Base-by-base conservation (phyloP, 106 monocot genomes). In the Narthecium ossifragum region DNA sequence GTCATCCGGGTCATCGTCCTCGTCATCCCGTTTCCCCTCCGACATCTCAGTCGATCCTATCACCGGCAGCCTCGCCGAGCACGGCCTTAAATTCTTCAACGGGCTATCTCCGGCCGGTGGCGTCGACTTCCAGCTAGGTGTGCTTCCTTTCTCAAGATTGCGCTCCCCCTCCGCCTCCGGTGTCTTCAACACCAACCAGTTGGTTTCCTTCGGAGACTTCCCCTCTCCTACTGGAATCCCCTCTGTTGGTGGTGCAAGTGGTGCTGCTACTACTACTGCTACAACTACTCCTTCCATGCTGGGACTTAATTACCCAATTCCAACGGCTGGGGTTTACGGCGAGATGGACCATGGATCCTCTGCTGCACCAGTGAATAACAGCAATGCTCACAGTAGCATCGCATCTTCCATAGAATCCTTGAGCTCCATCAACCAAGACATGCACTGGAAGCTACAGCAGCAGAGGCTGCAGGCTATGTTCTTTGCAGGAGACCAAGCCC, bases 401-500 rank as follows among this genome's bases (percentile, higher is more conserved):
- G 63, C 73, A 28, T 63, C 78, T 28, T 73, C 72, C 6, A 78
- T 78, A 8, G 78, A 78, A 53, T 64, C 78, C 2, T 41, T 78
- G 58, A 78, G 78, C 62, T 73, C 68, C 26, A 78, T 78, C 18
- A 64, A 73, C 63, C 78, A 78, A 51, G 67, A 67, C 47, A 43
- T 78, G 26, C 78, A 78, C 57, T 78, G 78, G 78, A 78, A 70
- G 73, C 62, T 78, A 5, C 78, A 78, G 73, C 78, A 78, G 57
- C 71, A 78, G 67, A 67, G 78, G 49, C 57, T 78, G n/a, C n/a
- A n/a, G 51, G 72, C 68, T 14, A 58, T 63, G 73, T 45, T 78
- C 5, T 67, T 65, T 21, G 77, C 65, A n/a, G 31, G 61, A 24
- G 60, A 12, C 12, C 17, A n/a, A 43, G 34, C 13, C 13, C 53